Evolutionary conservation across 208 protist genomes (phyloP), one percentile per base, ranked within the genome.

Genomic region (Wallacemonas rigidus): DNA sequence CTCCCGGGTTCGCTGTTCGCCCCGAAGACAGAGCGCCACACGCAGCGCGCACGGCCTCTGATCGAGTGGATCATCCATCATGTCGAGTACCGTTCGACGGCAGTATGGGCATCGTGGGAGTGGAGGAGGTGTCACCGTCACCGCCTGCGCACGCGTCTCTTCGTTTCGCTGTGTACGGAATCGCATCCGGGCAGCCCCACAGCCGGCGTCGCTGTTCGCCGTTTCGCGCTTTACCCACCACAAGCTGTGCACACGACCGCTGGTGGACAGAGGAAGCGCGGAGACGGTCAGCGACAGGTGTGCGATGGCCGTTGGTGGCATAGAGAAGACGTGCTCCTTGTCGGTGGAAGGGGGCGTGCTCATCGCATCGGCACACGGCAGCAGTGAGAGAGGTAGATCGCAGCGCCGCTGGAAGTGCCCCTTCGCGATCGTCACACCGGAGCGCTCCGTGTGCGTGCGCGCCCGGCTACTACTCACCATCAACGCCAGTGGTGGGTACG

Each of bases 311-410:
- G 38, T 44, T 38, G 9, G 36, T 11, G 56, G 38, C 9, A 40
- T 35, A 7, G 17, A 36, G 56, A 62, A 62, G 36, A 62, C 56
- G 26, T 43, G 56, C 56, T 36, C 3, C n/a, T 5, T 36, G 6
- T 6, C 15, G 17, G 35, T 61, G 8, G 3, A 2, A 3, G 56
- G 56, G 5, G 56, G 56, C 43, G 56, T 61, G 56, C 56, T 62
- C 56, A 62, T 62, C 36, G 56, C 56, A 5, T 62, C 56, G 12
- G 56, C 2, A 40, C 56, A 62, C 56, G 56, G 38, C 26, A 38
- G 17, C 0, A 62, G 51, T 6, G n/a, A 0, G 14, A 56, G 51
- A 35, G 51, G n/a, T 1, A 5, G 5, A 7, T 56, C 51, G 51
- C 51, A n/a, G 15, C 51, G 45, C 6, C 45, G 45, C 8, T 6